Evolutionary conservation across 257 asterid genomes (phyloP).

Genomic region (Solanum lycopersicoides): DNA sequence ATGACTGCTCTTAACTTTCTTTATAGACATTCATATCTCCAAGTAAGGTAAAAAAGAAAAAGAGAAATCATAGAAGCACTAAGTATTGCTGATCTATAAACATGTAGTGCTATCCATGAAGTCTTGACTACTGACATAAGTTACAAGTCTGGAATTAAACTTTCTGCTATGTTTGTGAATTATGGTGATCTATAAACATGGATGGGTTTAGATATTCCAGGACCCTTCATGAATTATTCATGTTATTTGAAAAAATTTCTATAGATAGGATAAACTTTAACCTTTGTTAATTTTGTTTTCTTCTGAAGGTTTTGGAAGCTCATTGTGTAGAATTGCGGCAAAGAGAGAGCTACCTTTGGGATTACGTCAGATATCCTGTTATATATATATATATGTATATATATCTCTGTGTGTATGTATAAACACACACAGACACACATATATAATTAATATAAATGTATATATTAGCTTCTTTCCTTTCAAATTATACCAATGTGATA

Average conservation of each 20-base stretch:
- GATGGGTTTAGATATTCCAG: not conserved
- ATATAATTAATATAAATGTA: not conserved
- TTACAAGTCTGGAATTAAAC: not conserved
- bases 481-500: not conserved
- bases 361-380: slow-evolving; percentile 90
- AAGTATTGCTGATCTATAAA: not conserved
- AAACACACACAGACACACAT: not conserved
- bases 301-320: slow-evolving; percentile 67
- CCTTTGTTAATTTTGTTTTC: not conserved
- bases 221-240: not conserved
- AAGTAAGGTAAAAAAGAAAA: not conserved
- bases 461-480: not conserved
- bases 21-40: not conserved
- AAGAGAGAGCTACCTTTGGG: slow-evolving; percentile 61
- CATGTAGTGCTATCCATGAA: not conserved
- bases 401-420: not conserved
- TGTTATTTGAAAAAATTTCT: not conserved
- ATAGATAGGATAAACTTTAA: not conserved
- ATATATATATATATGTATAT: not conserved
- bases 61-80: not conserved
- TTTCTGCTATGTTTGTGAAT: not conserved
- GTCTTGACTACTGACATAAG: not conserved
- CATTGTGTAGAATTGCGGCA: slow-evolving; percentile 69
- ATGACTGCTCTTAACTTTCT: not conserved
- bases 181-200: not conserved